Base-by-base conservation (phyloP, 1,284 basidiomycete genomes). In the Boletellus sp. region DNA sequence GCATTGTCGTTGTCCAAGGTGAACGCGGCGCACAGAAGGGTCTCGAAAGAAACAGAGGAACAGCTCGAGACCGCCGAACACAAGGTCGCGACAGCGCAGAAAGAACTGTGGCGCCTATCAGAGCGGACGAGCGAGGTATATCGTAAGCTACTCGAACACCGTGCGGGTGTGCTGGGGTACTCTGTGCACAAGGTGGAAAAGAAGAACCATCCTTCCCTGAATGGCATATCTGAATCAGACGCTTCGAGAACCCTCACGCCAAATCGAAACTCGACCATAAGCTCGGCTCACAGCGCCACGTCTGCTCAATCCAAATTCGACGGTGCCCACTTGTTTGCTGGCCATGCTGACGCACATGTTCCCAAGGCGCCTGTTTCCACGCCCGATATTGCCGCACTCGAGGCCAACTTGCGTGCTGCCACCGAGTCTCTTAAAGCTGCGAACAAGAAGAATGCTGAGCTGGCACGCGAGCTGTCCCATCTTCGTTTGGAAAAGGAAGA, bases 311-410 rank as follows among this genome's bases (percentile, higher is more conserved):
- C 78, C 24, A 82, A 80, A 39, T 91, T 91, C 60, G 86, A 89
- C 49, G 88, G 88, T n/a, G 82, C 83, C 1, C 89, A 91, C 70
- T 74, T 91, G 44, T 90, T 90, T 58, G 87, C 89, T 0, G 89
- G 89, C 0, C 87, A 91, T 58, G 81, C 77, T 5, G 76, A 82
- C 44, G 77, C 86, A 5, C 68, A 86, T 16, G 71, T 83, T 0
- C 71, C 71, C 5, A 69, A 65, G 41, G 59, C 60, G 59, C 74
- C 60, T 56, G 71, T 51, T 56, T 74, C 59, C 56, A 41, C 50
- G 57, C 47, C 74, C 66, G 70, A 81, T 37, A 37, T 83, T 5
- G 51, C 68, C 11, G 61, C 69, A 8, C 69, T 86, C 18, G 83
- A 85, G 60, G 74, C 79, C 51, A 83, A 80, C 62, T 70, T 89